These are phyloP conservation scores for Aspergillus cristatus DNA, from an alignment of 495 filamentous ascomycete species.

Conservation along the genomic window DNA sequence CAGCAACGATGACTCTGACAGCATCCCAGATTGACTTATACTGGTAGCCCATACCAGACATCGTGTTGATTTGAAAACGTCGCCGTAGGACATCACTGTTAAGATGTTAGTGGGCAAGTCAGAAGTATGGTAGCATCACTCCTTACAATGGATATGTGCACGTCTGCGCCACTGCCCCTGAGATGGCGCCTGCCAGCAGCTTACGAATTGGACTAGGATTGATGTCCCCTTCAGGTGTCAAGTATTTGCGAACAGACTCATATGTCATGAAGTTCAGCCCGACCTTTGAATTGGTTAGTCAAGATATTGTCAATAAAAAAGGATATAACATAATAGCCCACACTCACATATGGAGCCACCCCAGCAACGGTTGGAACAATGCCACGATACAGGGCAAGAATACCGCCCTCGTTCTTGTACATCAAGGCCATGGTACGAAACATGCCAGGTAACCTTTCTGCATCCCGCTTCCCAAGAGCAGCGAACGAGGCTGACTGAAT, in stretches of 20 bases:
- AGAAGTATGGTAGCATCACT: background rate
- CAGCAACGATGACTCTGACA: constrained; percentile 63
- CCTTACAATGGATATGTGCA: constrained; percentile 97
- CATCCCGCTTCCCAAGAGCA: constrained; percentile 44
- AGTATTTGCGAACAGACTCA: constrained; percentile 70
- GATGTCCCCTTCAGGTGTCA: constrained; percentile 81
- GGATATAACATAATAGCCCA: too few species aligned
- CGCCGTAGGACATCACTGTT: constrained; percentile 84
- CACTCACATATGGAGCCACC: constrained; percentile 84
- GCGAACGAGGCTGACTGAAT: constrained; percentile 94
- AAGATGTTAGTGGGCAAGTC: constrained; percentile 5
- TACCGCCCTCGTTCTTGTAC: constrained; percentile 85
- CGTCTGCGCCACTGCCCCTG: constrained; percentile 92
- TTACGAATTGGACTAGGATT: constrained; percentile 76
- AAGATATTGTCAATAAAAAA: constrained; percentile 5
- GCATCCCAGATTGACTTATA: constrained; percentile 85
- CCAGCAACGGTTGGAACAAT: constrained; percentile 90
- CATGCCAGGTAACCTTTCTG: constrained; percentile 81
- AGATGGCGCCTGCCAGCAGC: constrained; percentile 78
- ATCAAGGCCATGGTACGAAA: constrained; percentile 72
- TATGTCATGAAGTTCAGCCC: constrained; percentile 98
- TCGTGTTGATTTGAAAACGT: constrained; percentile 97
- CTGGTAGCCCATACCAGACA: constrained; percentile 96
- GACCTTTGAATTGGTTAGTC: constrained; percentile 46
- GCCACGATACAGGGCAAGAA: constrained; percentile 77